These are phyloP conservation scores for Aspergillus novoparasiticus DNA, from an alignment of 2,329 filamentous ascomycete genomes.

Conservation along the genomic window DNA sequence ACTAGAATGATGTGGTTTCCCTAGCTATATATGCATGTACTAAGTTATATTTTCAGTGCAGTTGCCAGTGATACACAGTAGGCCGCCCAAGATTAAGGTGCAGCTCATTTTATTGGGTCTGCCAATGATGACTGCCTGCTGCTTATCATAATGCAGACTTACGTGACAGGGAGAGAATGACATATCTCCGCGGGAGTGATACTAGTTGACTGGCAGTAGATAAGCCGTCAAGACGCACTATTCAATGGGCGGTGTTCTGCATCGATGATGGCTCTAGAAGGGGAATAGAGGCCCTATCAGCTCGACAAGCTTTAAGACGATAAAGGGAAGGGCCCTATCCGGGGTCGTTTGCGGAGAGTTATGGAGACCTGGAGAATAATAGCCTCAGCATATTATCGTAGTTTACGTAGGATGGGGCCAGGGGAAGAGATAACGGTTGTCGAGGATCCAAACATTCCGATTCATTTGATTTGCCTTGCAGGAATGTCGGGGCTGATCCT, in stretches of 20 bases:
- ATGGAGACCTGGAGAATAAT: background rate
- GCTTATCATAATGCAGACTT: conserved; percentile 3
- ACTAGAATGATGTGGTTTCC: background rate
- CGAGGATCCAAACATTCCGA: background rate
- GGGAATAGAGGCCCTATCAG: background rate
- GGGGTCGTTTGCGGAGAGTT: background rate
- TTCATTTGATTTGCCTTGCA: background rate
- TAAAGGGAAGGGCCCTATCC: background rate
- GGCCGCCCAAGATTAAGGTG: background rate
- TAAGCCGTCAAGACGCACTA: background rate
- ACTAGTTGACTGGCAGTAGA: background rate
- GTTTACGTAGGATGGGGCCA: background rate
- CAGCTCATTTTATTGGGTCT: background rate
- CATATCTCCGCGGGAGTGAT: background rate
- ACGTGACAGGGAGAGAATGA: background rate
- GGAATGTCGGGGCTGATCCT: background rate
- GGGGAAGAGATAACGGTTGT: background rate
- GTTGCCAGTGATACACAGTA: background rate
- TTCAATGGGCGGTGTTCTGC: background rate
- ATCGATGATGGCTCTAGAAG: background rate
- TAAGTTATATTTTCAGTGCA: too few species aligned
- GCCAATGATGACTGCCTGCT: background rate
- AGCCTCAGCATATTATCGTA: conserved; percentile 3
- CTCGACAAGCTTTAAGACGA: background rate
- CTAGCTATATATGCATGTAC: too few species aligned